phyloP scores from a whole-genome alignment of 768 basidiomycete genomes.

The Trametes cinnabarina region DNA sequence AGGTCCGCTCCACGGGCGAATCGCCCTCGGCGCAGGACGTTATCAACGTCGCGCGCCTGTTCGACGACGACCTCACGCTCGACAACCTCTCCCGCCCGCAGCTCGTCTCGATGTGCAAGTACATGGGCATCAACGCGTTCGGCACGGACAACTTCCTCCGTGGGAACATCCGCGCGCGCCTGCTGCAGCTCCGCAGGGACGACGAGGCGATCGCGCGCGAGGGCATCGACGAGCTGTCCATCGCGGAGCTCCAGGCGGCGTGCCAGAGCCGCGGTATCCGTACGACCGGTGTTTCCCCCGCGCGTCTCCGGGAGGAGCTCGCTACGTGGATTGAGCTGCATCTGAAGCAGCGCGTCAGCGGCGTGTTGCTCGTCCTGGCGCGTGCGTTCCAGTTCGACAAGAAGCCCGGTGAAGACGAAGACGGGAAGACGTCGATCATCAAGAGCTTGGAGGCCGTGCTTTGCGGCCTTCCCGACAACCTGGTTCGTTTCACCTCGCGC shows the following conservation, averaged over 20 bases:
- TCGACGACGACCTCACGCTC: constrained; percentile 95
- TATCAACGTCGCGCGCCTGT: constrained; percentile 92
- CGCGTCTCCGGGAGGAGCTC: constrained; percentile 85
- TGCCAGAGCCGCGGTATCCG: constrained; percentile 94
- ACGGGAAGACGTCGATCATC: constrained; percentile 80
- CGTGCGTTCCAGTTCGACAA: constrained; percentile 93
- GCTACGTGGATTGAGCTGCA: constrained; percentile 92
- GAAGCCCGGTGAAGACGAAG: constrained; percentile 68
- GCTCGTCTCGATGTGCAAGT: constrained; percentile 93
- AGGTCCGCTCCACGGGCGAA: constrained; percentile 95
- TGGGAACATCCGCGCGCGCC: constrained; percentile 80
- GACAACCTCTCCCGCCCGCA: constrained; percentile 99
- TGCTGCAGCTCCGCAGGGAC: constrained; percentile 82
- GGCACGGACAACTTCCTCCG: constrained; percentile 98
- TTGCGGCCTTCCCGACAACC: constrained; percentile 88
- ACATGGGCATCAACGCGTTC: constrained; percentile 98
- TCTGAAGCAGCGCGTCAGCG: constrained; percentile 86
- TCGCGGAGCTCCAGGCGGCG: constrained; percentile 86
- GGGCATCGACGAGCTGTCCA: constrained; percentile 88
- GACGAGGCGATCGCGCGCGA: constrained; percentile 91
- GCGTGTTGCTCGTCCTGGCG: constrained; percentile 90
- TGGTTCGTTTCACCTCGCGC: constrained; percentile 55
- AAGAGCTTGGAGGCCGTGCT: constrained; percentile 85
- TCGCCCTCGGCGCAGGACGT: constrained; percentile 85
- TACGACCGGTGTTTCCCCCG: constrained; percentile 82